Base-by-base conservation (phyloP, 1,284 basidiomycete genomes). In the Cutaneotrichosporon sp. region DNA sequence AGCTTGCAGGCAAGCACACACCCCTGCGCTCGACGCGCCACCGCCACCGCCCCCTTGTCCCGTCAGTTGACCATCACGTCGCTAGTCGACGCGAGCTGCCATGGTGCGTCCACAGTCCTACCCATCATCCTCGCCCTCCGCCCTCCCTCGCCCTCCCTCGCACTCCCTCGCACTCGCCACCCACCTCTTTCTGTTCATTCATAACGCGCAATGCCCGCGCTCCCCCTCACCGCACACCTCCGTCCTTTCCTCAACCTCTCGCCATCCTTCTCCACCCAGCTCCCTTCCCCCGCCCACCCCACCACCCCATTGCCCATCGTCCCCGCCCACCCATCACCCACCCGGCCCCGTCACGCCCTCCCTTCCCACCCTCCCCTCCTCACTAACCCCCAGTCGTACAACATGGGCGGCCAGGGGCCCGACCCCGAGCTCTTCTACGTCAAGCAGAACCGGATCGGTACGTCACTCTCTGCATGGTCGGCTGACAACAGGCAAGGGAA, bases 401-500 rank as follows among this genome's bases (percentile, higher is more conserved):
- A 36, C 38, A 36, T 52, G 46, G 54, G 51, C 31, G 51, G 47
- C 54, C 65, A 64, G 56, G 65, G 62, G 25, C 59, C 76, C 75
- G 94, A 97, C 83, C 94, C 94, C 63, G 92, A 95, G 79, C 90
- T 93, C 67, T 87, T 92, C 74, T 99, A 97, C 78, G 93, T 97
- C 68, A 92, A 90, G 77, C 95, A 98, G 82, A 91, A 95, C 80
- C 87, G 92, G 74, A 97, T 99, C 73, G 93, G 92, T 95, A 69
- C 64, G 86, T 82, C 57, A 18, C 18, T 10, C 20, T 8, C 36
- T 9, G 27, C 54, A n/a, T 20, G 7, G 29, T n/a, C 50, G 10
- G n/a, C 51, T 29, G n/a, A 22, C n/a, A 54, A n/a, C 8, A 22
- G 22, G 94, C 66, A 97, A 97, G 80, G 94, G 94, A 38, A 95